Base-by-base conservation (phyloP, 2,329 filamentous ascomycete species). In the Tolypocladium endophyticum region DNA sequence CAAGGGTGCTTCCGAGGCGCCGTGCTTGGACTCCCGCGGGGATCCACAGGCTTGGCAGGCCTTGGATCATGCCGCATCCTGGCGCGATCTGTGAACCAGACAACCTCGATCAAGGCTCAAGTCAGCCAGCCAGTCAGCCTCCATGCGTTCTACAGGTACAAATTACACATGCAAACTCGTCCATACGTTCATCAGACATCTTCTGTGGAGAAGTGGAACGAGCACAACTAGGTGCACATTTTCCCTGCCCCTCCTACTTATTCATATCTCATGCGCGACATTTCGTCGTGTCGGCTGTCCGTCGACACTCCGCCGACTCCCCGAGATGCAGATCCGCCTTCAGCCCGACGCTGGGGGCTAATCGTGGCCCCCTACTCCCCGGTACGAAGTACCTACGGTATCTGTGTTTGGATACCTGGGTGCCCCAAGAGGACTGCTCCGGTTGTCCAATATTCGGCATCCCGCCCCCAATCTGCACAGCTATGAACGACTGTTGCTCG, bases 1-100 rank as follows among this genome's bases (percentile, higher is more conserved):
- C 55, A 60, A 62, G 64, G 64, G 58, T 65, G 63, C 63, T 66
- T 63, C 64, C 65, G 65, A 66, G 59, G 62, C 61, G 54, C 62
- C 63, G 58, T 65, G 62, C 59, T 66, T 63, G 60, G 59, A 61
- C 61, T 66, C 64, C 64, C 65, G 65, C 60, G 41, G 33, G 54
- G 58, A 64, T 64, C 65, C 65, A 64, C 63, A 47, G 25, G 59
- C 53, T 60, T 60, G 59, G n/a, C 61, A 56, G 35, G 50, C 30
- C 53, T 59, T 45, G 50, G 53, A 57, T 43, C 55, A 45, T 35
- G 58, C 56, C 11, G 43, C 53, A 23, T 36, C 53, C 55, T 61
- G 61, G 53, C 60, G 56, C 59, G 58, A 61, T 64, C 59, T 59
- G 56, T 50, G 39, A 61, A 58, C 52, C 58, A 43, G 35, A 41